Evolutionary conservation across 768 basidiomycete genomes (phyloP).

Genomic region (Pleurotus salmoneostramineus): DNA sequence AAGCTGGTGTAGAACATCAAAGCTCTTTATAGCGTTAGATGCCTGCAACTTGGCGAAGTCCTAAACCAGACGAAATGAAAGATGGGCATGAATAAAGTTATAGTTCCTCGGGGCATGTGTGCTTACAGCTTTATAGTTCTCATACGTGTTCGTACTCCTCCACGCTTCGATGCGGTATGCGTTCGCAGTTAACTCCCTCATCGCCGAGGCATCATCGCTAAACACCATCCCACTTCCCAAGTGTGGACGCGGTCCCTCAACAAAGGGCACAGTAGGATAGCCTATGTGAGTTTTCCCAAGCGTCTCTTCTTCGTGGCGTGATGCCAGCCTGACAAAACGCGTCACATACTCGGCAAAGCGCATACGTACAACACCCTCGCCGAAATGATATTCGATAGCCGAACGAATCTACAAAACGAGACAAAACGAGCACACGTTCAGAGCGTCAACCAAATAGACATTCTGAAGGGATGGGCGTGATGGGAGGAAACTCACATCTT

Average conservation of each 20-base stretch:
- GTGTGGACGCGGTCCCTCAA: conserved; percentile 36
- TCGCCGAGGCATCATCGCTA: conserved; percentile 59
- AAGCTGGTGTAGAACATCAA: conserved; percentile 87
- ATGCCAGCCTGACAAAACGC: conserved; percentile 86
- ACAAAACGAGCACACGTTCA: no score
- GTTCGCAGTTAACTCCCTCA: conserved; percentile 71
- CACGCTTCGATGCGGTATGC: conserved; percentile 90
- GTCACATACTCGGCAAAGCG: conserved; percentile 87
- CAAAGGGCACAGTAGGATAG: conserved; percentile 55
- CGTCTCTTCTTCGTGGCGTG: conserved; percentile 88
- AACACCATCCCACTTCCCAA: conserved; percentile 85
- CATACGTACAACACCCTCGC: conserved; percentile 82
- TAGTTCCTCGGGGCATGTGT: neutral
- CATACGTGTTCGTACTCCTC: conserved; percentile 80
- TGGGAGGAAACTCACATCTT: conserved; percentile 65
- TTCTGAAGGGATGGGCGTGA: no score
- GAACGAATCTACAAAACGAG: conserved; percentile 57
- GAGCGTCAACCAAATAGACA: neutral
- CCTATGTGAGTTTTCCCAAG: conserved; percentile 75
- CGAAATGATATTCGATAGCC: conserved; percentile 89
- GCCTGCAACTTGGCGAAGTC: conserved; percentile 59
- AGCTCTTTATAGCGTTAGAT: conserved; percentile 62
- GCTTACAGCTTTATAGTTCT: conserved; percentile 61
- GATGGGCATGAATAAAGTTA: conserved; percentile 1
- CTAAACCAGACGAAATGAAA: conserved; percentile 32